These are phyloP conservation scores for Macroventuria anomochaeta DNA, from an alignment of 2,329 filamentous ascomycete species.

Conservation along the genomic window DNA sequence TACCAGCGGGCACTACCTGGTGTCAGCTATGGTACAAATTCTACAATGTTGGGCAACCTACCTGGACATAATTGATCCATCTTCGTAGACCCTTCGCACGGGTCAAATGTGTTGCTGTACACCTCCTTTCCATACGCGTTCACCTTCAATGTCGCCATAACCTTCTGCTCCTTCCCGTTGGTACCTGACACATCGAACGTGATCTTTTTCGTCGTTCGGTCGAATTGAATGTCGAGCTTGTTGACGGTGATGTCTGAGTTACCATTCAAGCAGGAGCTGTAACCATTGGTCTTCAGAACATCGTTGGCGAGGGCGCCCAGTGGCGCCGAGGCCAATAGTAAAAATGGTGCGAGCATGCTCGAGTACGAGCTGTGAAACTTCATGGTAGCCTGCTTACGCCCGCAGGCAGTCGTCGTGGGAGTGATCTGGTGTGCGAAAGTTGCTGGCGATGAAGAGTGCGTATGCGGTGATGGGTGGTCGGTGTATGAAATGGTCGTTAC, in stretches of 20 bases:
- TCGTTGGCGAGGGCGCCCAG: slow-evolving; percentile 67
- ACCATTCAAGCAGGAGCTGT: slow-evolving; percentile 71
- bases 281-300: slow-evolving; percentile 80
- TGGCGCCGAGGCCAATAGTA: slow-evolving; percentile 47
- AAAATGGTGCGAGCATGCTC: slow-evolving; percentile 47
- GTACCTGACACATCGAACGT: slow-evolving; percentile 83
- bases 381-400: slow-evolving; percentile 41
- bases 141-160: slow-evolving; percentile 76
- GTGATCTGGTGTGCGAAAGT: not conserved
- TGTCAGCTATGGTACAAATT: slow-evolving; percentile 24
- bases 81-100: slow-evolving; percentile 72
- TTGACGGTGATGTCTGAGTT: slow-evolving; percentile 70
- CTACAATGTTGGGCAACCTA: slow-evolving; percentile 51
- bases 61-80: slow-evolving; percentile 81
- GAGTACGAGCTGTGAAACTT: slow-evolving; percentile 45
- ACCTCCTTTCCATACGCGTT: slow-evolving; percentile 84
- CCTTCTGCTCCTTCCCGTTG: slow-evolving; percentile 76
- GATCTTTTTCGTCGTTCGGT: slow-evolving; percentile 74
- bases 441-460: slow-evolving; percentile 2
- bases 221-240: slow-evolving; percentile 77
- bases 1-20: slow-evolving; percentile 70
- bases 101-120: slow-evolving; percentile 82
- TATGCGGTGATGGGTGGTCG: slow-evolving; percentile 15
- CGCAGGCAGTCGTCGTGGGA: slow-evolving; percentile 32
- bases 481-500: slow-evolving; percentile 19